Percentiles rank a stretch among this genome's conserved stretches.
These are phyloP conservation scores for Chalciporus pseudorubinellus DNA, from an alignment of 768 basidiomycete species.

Conservation along the genomic window DNA sequence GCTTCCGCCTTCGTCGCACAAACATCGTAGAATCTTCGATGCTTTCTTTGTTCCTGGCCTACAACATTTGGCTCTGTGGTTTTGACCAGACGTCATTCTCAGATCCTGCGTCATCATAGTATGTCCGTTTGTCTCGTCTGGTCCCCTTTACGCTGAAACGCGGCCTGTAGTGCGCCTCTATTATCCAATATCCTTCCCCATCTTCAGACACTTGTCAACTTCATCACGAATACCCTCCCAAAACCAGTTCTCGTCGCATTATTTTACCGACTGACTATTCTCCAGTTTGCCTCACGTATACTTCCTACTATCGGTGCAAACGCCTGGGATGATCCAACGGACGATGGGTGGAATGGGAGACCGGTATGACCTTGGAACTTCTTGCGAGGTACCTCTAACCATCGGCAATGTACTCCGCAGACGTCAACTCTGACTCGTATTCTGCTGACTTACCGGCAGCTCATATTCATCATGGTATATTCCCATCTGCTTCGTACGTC, in stretches of 20 bases:
- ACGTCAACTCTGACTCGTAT: slow-evolving; percentile 74
- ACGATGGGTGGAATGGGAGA: slow-evolving; percentile 65
- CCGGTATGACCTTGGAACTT: slow-evolving; percentile 46
- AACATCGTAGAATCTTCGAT: slow-evolving; percentile 92
- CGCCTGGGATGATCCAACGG: slow-evolving; percentile 66
- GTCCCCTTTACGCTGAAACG: slow-evolving; percentile 4
- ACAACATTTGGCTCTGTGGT: slow-evolving; percentile 88
- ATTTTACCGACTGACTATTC: slow-evolving; percentile 73
- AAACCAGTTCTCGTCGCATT: slow-evolving; percentile 81
- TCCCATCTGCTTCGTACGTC: slow-evolving; percentile 78
- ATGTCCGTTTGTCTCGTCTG: slow-evolving; percentile 28
- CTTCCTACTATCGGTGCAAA: slow-evolving; percentile 83
- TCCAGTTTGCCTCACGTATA: slow-evolving; percentile 80
- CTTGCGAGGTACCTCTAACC: slow-evolving; percentile 7
- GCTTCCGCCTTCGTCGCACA: slow-evolving; percentile 82
- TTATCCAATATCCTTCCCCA: slow-evolving; percentile 79
- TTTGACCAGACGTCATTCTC: slow-evolving; percentile 72
- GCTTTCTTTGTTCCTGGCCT: slow-evolving; percentile 84
- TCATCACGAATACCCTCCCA: slow-evolving; percentile 81
- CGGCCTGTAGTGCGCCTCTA: slow-evolving; percentile 57
- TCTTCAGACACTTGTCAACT: slow-evolving; percentile 74
- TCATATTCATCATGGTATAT: slow-evolving; percentile 84
- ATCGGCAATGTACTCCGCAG: slow-evolving; percentile 34
- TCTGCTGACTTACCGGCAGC: slow-evolving; percentile 78
- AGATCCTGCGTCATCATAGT: slow-evolving; percentile 78